Percentiles rank a stretch among this genome's conserved stretches.
Evolutionary conservation across 2,329 filamentous ascomycete species (phyloP).

Genomic region (Arthrobotrys conoides): DNA sequence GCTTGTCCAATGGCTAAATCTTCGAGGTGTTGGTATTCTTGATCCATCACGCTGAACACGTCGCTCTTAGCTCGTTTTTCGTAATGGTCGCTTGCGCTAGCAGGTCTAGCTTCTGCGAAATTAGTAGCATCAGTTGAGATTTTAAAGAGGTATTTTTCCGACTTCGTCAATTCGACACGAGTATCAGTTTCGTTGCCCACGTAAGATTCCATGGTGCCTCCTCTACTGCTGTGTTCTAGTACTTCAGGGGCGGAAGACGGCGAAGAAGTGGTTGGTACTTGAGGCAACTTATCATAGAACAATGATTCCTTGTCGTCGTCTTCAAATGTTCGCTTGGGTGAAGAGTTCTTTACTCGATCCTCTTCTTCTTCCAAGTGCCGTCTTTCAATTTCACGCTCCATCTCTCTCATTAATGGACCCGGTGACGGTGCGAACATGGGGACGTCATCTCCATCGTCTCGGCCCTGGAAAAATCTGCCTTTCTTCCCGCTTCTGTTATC

Average conservation of each 20-base stretch:
- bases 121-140: slow-evolving; percentile 34
- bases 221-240: neutral
- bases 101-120: slow-evolving; percentile 47
- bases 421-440: slow-evolving; percentile 77
- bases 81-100: slow-evolving; percentile 33
- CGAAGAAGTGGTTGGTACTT: slow-evolving; percentile 45
- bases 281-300: slow-evolving; percentile 54
- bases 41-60: slow-evolving; percentile 36
- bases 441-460: slow-evolving; percentile 79
- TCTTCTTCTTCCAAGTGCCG: slow-evolving; percentile 65
- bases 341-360: slow-evolving; percentile 9
- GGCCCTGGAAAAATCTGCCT: slow-evolving; percentile 77
- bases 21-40: slow-evolving; percentile 29
- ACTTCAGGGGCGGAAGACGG: slow-evolving; percentile 35
- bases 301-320: slow-evolving; percentile 64
- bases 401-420: slow-evolving; percentile 49
- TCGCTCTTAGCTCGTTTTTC: slow-evolving; percentile 21
- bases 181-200: slow-evolving; percentile 53
- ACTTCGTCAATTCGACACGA: slow-evolving; percentile 34
- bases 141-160: slow-evolving; percentile 52
- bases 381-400: slow-evolving; percentile 59
- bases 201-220: slow-evolving; percentile 46
- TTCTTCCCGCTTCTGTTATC: slow-evolving; percentile 70
- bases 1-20: slow-evolving; percentile 41
- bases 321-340: slow-evolving; percentile 12